A percentile compares a stretch with the other conserved stretches of the same genome.
Conservation (phyloP, 2,329 filamentous ascomycete species). For the Nemania sp. region DNA sequence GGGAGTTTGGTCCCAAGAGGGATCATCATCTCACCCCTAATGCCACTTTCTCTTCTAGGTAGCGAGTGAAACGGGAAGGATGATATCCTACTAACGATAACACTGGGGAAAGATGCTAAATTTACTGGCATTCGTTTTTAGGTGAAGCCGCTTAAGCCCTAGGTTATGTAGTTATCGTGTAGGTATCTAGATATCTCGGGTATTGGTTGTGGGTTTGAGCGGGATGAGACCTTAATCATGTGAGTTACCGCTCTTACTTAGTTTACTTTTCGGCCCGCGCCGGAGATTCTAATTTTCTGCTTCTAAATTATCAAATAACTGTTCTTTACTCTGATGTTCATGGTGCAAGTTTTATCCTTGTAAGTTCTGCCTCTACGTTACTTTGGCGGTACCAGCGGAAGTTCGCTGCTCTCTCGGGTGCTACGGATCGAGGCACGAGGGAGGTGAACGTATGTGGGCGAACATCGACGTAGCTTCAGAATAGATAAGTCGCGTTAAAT, state of each 20-base stretch:
- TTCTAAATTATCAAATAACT: neutral
- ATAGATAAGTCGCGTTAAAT: neutral
- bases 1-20: neutral
- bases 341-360: neutral
- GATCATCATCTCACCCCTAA: conserved; percentile 6
- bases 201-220: neutral
- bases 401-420: neutral
- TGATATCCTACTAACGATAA: neutral
- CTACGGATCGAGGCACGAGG: neutral
- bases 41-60: conserved; percentile 9
- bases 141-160: neutral
- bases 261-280: conserved; percentile 25
- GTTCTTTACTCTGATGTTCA: neutral
- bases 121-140: neutral
- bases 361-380: neutral
- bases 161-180: neutral
- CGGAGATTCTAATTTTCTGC: neutral
- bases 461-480: neutral
- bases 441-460: neutral
- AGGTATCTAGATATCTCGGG: neutral
- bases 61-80: conserved; percentile 12
- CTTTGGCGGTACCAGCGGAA: neutral
- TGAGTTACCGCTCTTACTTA: neutral
- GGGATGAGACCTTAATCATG: conserved; percentile 5
- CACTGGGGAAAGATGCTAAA: neutral